phyloP scores from a whole-genome alignment of 768 basidiomycete genomes.

The Termitomyces bulborhizus region DNA sequence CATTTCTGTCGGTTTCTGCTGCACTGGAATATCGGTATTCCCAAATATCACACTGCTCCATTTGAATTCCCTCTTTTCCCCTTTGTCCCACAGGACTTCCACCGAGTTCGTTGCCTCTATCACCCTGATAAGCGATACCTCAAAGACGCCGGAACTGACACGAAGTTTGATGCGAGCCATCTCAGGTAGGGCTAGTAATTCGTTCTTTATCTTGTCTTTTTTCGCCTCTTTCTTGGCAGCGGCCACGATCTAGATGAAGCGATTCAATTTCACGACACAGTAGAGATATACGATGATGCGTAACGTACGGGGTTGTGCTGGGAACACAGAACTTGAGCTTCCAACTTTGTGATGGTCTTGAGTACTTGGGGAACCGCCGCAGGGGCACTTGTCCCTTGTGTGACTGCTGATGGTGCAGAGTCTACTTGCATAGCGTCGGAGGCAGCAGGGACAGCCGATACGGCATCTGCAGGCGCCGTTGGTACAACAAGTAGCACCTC shows the following conservation, averaged over 20 bases:
- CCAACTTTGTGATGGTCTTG: conserved; percentile 67
- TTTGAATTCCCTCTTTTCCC: conserved; percentile 70
- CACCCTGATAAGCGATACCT: conserved; percentile 72
- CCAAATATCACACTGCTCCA: conserved; percentile 80
- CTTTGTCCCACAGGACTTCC: conserved; percentile 77
- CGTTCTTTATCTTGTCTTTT: conserved; percentile 64
- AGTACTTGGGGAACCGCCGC: conserved; percentile 30
- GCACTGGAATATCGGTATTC: conserved; percentile 63
- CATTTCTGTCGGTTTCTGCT: conserved; percentile 62
- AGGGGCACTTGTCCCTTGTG: background rate
- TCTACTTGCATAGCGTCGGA: conserved; percentile 28
- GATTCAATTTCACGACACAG: background rate
- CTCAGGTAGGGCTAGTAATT: conserved; percentile 61
- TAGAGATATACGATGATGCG: background rate
- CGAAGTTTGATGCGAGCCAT: conserved; percentile 82
- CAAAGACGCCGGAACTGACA: conserved; percentile 78
- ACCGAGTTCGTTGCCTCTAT: conserved; percentile 65
- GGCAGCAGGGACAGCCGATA: background rate
- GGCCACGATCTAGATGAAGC: conserved; percentile 50
- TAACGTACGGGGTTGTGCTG: conserved; percentile 86
- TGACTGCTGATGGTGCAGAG: background rate
- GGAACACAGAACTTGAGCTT: conserved; percentile 72
- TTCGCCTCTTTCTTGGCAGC: conserved; percentile 72
- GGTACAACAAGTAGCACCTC: conserved; percentile 65
- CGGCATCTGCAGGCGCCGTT: conserved; percentile 11